Conservation (phyloP, 1,284 basidiomycete genomes). For the Trametes pubescens region DNA sequence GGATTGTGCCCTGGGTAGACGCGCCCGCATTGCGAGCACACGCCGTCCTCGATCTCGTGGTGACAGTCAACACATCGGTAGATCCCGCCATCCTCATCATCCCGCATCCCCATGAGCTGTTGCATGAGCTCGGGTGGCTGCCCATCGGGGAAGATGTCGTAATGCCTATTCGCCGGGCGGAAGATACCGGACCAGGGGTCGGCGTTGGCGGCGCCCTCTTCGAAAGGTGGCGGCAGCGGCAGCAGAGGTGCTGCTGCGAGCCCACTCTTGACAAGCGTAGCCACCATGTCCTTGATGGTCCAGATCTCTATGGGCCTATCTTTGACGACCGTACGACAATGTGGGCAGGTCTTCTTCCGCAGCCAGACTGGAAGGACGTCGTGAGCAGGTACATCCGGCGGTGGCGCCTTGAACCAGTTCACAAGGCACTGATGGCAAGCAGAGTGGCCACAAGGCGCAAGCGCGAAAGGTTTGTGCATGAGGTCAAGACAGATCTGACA, state of each 20-base stretch:
- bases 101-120: conserved; percentile 63
- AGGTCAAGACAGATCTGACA: conserved; percentile 81
- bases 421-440: conserved; percentile 75
- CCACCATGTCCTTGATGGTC: conserved; percentile 73
- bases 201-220: conserved; percentile 18
- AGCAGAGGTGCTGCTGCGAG: conserved; percentile 46
- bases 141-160: conserved; percentile 26
- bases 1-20: conserved; percentile 59
- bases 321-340: conserved; percentile 68
- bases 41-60: conserved; percentile 76
- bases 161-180: conserved; percentile 32
- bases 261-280: conserved; percentile 57
- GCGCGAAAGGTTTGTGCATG: conserved; percentile 72
- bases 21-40: conserved; percentile 66
- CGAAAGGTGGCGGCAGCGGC: conserved; percentile 31
- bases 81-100: conserved; percentile 74
- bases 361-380: conserved; percentile 37
- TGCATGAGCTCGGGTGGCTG: conserved; percentile 41
- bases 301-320: conserved; percentile 77
- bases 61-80: conserved; percentile 77
- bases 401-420: conserved; percentile 71
- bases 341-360: conserved; percentile 75
- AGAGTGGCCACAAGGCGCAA: conserved; percentile 78
- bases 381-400: conserved; percentile 30
- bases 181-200: conserved; percentile 74